Percentiles rank a stretch among this genome's conserved stretches.
phyloP scores from a whole-genome alignment of 768 basidiomycete species.

The Naematelia aurantialba region DNA sequence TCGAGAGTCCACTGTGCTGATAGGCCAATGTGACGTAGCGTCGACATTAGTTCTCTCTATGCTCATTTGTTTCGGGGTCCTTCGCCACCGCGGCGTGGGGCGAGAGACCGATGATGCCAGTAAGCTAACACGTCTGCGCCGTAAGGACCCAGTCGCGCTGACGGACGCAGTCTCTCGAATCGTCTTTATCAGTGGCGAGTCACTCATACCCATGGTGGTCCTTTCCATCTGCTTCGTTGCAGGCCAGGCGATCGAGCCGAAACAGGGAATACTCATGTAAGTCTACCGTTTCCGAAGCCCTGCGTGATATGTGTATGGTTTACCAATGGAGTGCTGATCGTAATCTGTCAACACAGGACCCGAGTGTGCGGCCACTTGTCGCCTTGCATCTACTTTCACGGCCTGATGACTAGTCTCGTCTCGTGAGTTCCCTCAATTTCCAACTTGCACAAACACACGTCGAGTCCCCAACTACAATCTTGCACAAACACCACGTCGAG shows the following conservation, averaged over 20 bases:
- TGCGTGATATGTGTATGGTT: too few relatives aligned
- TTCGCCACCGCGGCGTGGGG: not conserved
- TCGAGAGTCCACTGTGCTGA: not conserved
- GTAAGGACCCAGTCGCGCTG: not conserved
- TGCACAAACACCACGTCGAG: too few relatives aligned
- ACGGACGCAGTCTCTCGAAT: slow-evolving; percentile 9
- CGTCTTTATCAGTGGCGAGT: slow-evolving; percentile 12
- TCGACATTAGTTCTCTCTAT: slow-evolving; percentile 3
- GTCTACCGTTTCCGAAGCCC: not conserved
- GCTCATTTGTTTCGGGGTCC: slow-evolving; percentile 10
- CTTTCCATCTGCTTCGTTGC: slow-evolving; percentile 6
- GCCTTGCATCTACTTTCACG: slow-evolving; percentile 15
- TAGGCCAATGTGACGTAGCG: not conserved
- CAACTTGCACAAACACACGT: too few relatives aligned
- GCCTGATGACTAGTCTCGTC: slow-evolving; percentile 8
- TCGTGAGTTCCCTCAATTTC: too few relatives aligned
- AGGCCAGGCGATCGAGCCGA: not conserved
- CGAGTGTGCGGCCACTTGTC: slow-evolving; percentile 4
- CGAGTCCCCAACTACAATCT: too few relatives aligned
- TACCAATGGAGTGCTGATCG: too few relatives aligned
- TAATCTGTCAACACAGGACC: slow-evolving; percentile 8
- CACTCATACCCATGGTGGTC: slow-evolving; percentile 11
- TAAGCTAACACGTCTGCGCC: not conserved
- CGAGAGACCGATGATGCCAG: not conserved
- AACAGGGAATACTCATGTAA: slow-evolving; percentile 6